phyloP scores from a whole-genome alignment of 164 flowering plant genomes.

The Malania oleifera region DNA sequence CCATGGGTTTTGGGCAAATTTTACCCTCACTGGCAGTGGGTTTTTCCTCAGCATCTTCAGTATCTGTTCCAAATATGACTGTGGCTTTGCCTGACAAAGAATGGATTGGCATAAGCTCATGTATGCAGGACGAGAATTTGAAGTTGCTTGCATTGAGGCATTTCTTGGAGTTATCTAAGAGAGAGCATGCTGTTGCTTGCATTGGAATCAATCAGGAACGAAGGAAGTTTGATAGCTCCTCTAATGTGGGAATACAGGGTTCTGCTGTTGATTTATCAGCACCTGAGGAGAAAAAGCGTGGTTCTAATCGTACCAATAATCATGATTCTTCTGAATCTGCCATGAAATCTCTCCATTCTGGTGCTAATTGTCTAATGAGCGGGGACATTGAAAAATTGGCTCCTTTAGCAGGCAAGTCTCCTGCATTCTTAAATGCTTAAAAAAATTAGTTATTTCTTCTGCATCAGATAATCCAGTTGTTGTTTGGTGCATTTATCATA shows the following conservation, averaged over 20 bases:
- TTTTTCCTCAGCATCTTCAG: conserved; percentile 22
- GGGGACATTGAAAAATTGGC: conserved; percentile 18
- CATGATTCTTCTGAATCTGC: conserved; percentile 20
- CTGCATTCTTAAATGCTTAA: not conserved
- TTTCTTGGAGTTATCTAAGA: conserved; percentile 33
- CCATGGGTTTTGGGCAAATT: conserved; percentile 14
- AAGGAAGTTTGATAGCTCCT: conserved; percentile 15
- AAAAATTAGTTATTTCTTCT: not conserved
- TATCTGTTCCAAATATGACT: conserved; percentile 11
- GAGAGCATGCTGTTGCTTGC: conserved; percentile 20
- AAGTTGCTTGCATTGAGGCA: conserved; percentile 36
- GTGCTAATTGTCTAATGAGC: conserved; percentile 12
- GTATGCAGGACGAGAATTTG: conserved; percentile 33
- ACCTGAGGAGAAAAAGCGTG: conserved; percentile 15
- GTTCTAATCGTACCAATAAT: conserved; percentile 8
- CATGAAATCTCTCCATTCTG: conserved; percentile 15
- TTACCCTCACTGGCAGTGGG: conserved; percentile 19
- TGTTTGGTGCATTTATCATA: not conserved
- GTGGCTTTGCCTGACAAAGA: conserved; percentile 20
- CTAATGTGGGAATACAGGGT: conserved; percentile 16
- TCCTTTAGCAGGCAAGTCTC: conserved; percentile 21
- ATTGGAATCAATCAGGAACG: conserved; percentile 16
- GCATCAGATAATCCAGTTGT: not conserved
- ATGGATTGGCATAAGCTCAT: conserved; percentile 16
- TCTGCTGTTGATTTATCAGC: conserved; percentile 13